phyloP scores from a whole-genome alignment of 1,284 basidiomycete genomes.

The Fistulinella staudtii region DNA sequence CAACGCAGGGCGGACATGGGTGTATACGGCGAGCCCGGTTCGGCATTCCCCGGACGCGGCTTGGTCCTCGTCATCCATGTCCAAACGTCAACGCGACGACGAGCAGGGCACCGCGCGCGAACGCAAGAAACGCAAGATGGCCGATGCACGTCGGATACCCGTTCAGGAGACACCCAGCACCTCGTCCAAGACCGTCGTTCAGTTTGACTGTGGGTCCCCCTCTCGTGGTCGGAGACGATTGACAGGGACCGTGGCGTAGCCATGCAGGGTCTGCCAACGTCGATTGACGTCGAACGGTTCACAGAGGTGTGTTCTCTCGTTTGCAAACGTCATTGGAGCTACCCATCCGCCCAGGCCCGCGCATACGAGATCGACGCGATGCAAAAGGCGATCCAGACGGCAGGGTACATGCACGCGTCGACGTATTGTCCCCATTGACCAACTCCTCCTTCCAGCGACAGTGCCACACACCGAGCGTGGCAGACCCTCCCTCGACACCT shows the following conservation, averaged over 20 bases:
- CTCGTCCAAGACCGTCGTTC: slow-evolving; percentile 29
- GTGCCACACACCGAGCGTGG: slow-evolving; percentile 79
- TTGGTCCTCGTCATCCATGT: too few relatives aligned
- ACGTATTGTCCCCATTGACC: background rate
- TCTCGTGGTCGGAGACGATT: too few relatives aligned
- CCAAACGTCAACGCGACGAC: too few relatives aligned
- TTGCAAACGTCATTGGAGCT: background rate
- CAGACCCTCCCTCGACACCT: slow-evolving; percentile 88
- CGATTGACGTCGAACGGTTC: slow-evolving; percentile 84
- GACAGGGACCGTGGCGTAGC: slow-evolving; percentile 35
- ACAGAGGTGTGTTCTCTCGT: slow-evolving; percentile 54
- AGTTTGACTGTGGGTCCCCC: slow-evolving; percentile 40
- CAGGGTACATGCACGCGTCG: slow-evolving; percentile 47
- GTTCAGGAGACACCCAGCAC: slow-evolving; percentile 43
- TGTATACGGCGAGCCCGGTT: slow-evolving; percentile 5
- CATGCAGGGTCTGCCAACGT: slow-evolving; percentile 60
- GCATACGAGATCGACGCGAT: slow-evolving; percentile 86
- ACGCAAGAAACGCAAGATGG: slow-evolving; percentile 65
- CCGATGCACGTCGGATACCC: slow-evolving; percentile 60
- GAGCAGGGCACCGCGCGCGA: slow-evolving; percentile 51
- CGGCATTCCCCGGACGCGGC: slow-evolving; percentile 26
- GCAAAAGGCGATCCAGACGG: slow-evolving; percentile 77
- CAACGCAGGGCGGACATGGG: slow-evolving; percentile 41
- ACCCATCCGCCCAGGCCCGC: slow-evolving; percentile 53
- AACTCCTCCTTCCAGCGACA: slow-evolving; percentile 37